Percentiles rank a stretch among this genome's conserved stretches.
These are phyloP conservation scores for Peronospora belbahrii DNA, from an alignment of 352 stramenopile genomes.

Conservation along the genomic window DNA sequence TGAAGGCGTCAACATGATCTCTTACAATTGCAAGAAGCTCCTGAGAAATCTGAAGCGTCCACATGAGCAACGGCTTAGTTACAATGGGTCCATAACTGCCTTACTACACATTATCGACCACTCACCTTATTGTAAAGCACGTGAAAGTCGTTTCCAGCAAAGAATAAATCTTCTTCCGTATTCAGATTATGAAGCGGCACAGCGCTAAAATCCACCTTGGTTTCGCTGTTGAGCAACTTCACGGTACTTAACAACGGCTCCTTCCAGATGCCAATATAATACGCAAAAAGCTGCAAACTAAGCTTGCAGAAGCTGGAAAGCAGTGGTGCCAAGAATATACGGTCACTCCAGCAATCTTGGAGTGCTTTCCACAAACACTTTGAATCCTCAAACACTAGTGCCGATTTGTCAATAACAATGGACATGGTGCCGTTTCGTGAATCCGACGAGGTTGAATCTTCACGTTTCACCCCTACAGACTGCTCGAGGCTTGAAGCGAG, in stretches of 20 bases:
- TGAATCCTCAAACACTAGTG: slow-evolving; percentile 44
- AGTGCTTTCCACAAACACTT: slow-evolving; percentile 40
- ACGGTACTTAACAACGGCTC: slow-evolving; percentile 41
- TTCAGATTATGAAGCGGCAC: slow-evolving; percentile 39
- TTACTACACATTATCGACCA: not conserved
- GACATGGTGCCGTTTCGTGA: not conserved
- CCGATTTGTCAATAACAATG: slow-evolving; percentile 1
- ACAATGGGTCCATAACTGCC: not conserved
- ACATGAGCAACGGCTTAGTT: slow-evolving; percentile 2
- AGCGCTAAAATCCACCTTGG: slow-evolving; percentile 39
- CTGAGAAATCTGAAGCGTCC: slow-evolving; percentile 35
- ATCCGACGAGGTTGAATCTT: slow-evolving; percentile 13
- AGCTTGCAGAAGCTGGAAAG: slow-evolving; percentile 62
- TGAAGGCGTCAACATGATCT: slow-evolving; percentile 29
- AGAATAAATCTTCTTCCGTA: slow-evolving; percentile 60
- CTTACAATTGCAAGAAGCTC: slow-evolving; percentile 37
- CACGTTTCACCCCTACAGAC: slow-evolving; percentile 34
- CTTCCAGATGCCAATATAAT: slow-evolving; percentile 55
- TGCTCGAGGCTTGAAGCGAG: slow-evolving; percentile 42
- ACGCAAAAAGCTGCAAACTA: slow-evolving; percentile 56
- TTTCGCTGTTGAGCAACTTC: slow-evolving; percentile 30
- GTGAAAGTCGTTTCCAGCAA: slow-evolving; percentile 67
- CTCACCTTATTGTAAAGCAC: slow-evolving; percentile 46
- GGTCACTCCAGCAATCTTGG: slow-evolving; percentile 49
- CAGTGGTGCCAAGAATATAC: slow-evolving; percentile 47